Base-by-base conservation (phyloP, 768 basidiomycete genomes). In the Pleurotus cornucopiae region DNA sequence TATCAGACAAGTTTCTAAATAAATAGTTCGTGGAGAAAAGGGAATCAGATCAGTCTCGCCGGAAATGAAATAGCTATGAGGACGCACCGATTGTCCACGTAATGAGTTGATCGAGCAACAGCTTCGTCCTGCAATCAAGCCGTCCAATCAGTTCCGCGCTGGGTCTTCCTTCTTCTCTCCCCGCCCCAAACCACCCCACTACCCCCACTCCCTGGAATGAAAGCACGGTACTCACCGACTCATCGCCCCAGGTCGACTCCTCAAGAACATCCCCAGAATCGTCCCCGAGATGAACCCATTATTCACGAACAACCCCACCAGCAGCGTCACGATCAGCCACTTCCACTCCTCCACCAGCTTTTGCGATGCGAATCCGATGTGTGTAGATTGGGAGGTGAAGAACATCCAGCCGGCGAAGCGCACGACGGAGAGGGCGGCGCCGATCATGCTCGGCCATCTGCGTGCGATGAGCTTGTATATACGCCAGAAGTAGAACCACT, bases 401-500 rank as follows among this genome's bases (percentile, higher is more conserved):
- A 41, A 20, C 6, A 53, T 20, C 51, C 51, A 53, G n/a, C 51
- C 51, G 14, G 16, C 34, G 12, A 41, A 30, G 2, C 51, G 51
- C 2, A 41, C 51, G 12, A 18, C n/a, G 4, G 39, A 53, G 34
- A 53, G 16, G 7, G 39, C 18, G n/a, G 21, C 21, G 23, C 21
- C 39, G 20, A 41, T 18, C 5, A 40, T 18, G 39, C 37, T 53
- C n/a, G 51, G 51, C 51, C 51, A 53, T 18, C 4, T 12, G 14
- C 26, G 39, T 5, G 21, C n/a, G 5, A 38, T 39, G n/a, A 53
- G 23, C 23, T 53, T 53, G 39, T 16, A 53, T 14, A 53, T 53
- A 4, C 51, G 16, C 51, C 51, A 53, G 39, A 40, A 53, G 51
- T 53, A 53, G 16, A 53, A 53, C 37, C 38, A 40, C 51, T 53